Base-by-base conservation (phyloP, 2,329 filamentous ascomycete genomes). In the Erysiphe pulchra region DNA sequence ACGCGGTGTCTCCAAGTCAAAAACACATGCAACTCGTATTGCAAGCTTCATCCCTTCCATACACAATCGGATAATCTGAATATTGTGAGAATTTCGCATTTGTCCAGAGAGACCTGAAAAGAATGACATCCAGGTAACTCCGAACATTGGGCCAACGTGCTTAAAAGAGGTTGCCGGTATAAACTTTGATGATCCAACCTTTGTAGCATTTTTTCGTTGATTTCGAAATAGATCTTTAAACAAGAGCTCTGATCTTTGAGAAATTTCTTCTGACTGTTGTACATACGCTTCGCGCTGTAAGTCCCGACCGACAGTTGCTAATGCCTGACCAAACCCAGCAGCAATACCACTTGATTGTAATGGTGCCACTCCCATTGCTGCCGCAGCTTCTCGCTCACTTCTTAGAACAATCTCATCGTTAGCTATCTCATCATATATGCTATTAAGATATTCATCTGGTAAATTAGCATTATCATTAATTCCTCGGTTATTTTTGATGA, bases 71-170 rank as follows among this genome's bases (percentile, higher is more conserved):
- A 94, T 86, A 14, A 90, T 82, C 52, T 94, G 85, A 4, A 93
- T 67, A 55, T 94, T 94, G 53, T 92, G 82, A 0, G 83, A 80
- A 57, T 93, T 86, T 54, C 95, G 90, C 59, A 90, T 86, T 53
- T 92, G 82, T 44, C 82, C 86, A 1, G 87, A 94, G 24, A 98
- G 70, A 0, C 86, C 86, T 5, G 87, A 95, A 56, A 98, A 80
- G 61, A 94, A 92, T 10, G 87, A 93, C 87, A 95, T 98, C 90
- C 90, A 98, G 0, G 85, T 92, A 20, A 93, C 85, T 55, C 93
- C 86, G 57, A 98, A 95, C 90, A 98, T 98, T 0, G 90, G 85
- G 0, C 90, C 90, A 44, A 94, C 81, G 59, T 98, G 90, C 54
- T 84, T 87, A 59, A 84, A 86, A 0, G 86, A 95, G 1, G 84